phyloP scores from a whole-genome alignment of 257 asterid species.

The Primulina tabacum region DNA sequence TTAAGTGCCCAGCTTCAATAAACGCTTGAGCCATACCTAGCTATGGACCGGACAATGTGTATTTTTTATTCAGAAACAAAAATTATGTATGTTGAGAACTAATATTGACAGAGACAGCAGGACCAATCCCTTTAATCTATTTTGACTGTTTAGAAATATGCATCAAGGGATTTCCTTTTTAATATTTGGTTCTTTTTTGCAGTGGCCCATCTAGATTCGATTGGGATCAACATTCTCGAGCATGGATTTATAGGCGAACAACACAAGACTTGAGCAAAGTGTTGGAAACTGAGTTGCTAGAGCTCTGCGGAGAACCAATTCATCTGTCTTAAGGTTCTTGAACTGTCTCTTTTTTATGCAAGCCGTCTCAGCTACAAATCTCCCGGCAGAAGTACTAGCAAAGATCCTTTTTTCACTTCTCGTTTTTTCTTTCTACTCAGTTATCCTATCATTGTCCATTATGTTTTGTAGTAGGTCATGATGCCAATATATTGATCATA shows the following conservation, averaged over 20 bases:
- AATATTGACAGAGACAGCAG: neutral
- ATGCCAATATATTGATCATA: neutral
- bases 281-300: conserved; percentile 64
- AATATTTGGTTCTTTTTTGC: conserved; percentile 30
- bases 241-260: conserved; percentile 79
- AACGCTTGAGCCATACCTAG: neutral
- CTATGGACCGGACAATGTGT: neutral
- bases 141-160: neutral
- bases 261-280: conserved; percentile 43
- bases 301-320: conserved; percentile 59
- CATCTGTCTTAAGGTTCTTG: conserved; percentile 35
- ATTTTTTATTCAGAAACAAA: neutral
- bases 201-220: conserved; percentile 92
- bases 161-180: neutral
- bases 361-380: neutral
- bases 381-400: neutral
- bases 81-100: neutral
- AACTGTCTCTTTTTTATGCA: neutral
- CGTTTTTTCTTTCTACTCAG: neutral
- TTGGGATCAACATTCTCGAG: conserved; percentile 62
- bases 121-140: neutral
- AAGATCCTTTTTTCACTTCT: neutral
- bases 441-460: neutral
- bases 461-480: neutral
- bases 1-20: too few species aligned